Conservation (phyloP, 352 stramenopile species). For the Phytophthora europaea region DNA sequence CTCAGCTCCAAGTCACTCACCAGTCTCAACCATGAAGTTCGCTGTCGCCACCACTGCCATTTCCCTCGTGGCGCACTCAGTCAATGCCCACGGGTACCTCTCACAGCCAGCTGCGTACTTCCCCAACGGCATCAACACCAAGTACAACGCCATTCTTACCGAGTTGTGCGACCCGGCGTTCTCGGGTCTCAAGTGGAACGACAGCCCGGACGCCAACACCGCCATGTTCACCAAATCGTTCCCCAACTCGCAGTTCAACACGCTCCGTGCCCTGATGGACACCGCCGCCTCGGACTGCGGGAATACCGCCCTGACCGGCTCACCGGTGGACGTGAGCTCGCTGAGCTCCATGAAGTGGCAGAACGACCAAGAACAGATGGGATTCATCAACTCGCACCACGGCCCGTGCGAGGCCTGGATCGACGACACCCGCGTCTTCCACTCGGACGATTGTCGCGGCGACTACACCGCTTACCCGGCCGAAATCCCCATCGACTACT, state of each 20-base stretch:
- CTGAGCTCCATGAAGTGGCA: constrained; percentile 56
- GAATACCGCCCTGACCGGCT: constrained; percentile 20
- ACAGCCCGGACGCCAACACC: constrained; percentile 35
- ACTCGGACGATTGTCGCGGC: constrained; percentile 50
- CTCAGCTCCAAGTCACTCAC: constrained; percentile 16
- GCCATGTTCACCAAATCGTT: constrained; percentile 43
- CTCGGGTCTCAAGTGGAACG: constrained; percentile 38
- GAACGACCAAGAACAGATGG: constrained; percentile 51
- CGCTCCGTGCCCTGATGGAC: constrained; percentile 51
- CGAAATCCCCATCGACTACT: constrained; percentile 62
- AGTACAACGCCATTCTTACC: constrained; percentile 36
- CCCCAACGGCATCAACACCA: constrained; percentile 40
- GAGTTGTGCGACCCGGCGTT: constrained; percentile 39
- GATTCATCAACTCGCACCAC: constrained; percentile 57
- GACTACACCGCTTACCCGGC: constrained; percentile 55
- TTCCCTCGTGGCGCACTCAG: constrained; percentile 31
- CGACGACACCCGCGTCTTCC: constrained; percentile 47
- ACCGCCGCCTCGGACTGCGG: constrained; percentile 35
- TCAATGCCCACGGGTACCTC: constrained; percentile 52
- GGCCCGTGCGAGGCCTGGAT: constrained; percentile 65
- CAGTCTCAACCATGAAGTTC: constrained; percentile 31
- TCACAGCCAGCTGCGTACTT: constrained; percentile 43
- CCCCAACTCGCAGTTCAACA: constrained; percentile 40
- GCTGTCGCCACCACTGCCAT: constrained; percentile 34
- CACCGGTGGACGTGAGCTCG: constrained; percentile 44